Conservation (phyloP, 176 grass and related monocot genomes). For the Cenchrus fungigraminus region DNA sequence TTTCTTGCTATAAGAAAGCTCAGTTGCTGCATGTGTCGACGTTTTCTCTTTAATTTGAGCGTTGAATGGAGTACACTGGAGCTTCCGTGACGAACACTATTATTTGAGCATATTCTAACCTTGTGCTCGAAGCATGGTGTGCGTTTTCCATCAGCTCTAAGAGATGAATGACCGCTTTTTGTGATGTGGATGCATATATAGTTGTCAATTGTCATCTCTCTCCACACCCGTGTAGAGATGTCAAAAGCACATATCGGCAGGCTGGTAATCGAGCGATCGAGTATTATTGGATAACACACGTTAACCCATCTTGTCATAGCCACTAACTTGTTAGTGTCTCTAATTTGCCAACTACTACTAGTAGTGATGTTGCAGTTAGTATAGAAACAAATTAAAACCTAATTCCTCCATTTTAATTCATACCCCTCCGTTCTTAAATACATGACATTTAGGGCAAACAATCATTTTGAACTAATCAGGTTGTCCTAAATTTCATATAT, state of each 20-base stretch:
- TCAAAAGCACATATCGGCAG: slow-evolving; percentile 13
- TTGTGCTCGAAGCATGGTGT: slow-evolving; percentile 26
- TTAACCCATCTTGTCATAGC: neutral
- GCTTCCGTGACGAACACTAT: slow-evolving; percentile 2
- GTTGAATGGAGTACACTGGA: neutral
- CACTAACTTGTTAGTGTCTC: neutral
- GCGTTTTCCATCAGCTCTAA: slow-evolving; percentile 1
- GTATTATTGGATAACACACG: slow-evolving; percentile 27
- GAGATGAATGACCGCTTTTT: slow-evolving; percentile 12
- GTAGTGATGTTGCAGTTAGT: too few relatives aligned
- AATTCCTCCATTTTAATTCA: too few relatives aligned
- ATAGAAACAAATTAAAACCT: neutral
- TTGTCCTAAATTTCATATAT: too few relatives aligned
- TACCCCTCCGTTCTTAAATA: too few relatives aligned
- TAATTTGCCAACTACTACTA: neutral
- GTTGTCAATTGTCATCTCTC: slow-evolving; percentile 19
- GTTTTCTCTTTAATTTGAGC: neutral
- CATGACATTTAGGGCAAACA: too few relatives aligned
- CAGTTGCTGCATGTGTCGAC: too few relatives aligned
- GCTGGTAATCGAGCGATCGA: slow-evolving; percentile 1
- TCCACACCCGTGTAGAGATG: neutral
- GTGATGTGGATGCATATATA: slow-evolving; percentile 24
- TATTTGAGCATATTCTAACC: slow-evolving; percentile 14
- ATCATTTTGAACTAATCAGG: too few relatives aligned
- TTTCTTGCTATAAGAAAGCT: neutral